Percentiles rank a stretch among this genome's conserved stretches.
Conservation (phyloP, 2,329 filamentous ascomycete species). For the Colletotrichum nymphaeae region DNA sequence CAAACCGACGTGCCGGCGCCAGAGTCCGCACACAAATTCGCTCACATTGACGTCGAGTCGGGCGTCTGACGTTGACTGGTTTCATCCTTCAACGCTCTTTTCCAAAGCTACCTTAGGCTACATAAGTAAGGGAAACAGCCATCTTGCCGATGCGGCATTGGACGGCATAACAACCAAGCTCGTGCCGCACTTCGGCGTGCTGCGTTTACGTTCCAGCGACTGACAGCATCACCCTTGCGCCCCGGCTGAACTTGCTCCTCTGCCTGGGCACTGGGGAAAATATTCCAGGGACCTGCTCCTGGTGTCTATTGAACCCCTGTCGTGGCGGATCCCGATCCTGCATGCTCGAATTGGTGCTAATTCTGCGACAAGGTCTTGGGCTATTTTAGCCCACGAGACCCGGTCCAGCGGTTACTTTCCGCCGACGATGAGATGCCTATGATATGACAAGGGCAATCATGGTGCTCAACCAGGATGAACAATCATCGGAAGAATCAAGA, state of each 20-base stretch:
- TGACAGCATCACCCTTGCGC: slow-evolving; percentile 22
- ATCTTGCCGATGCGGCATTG: background rate
- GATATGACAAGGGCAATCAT: slow-evolving; percentile 11
- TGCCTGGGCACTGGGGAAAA: slow-evolving; percentile 7
- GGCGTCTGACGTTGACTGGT: background rate
- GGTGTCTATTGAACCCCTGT: slow-evolving; percentile 15
- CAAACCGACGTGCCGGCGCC: slow-evolving; percentile 24
- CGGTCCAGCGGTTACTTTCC: slow-evolving; percentile 23
- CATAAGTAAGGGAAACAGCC: background rate
- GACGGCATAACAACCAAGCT: background rate
- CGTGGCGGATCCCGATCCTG: slow-evolving; percentile 22
- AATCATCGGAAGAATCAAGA: background rate
- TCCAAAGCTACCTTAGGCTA: background rate
- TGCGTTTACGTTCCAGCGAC: background rate
- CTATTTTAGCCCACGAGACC: slow-evolving; percentile 31
- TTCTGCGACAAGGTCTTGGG: slow-evolving; percentile 29
- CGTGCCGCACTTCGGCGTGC: background rate
- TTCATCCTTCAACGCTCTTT: background rate
- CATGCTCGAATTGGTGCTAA: slow-evolving; percentile 21
- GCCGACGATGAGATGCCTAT: slow-evolving; percentile 1
- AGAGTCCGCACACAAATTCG: background rate
- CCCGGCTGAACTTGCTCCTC: slow-evolving; percentile 8
- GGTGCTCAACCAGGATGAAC: background rate
- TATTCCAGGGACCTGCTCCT: background rate
- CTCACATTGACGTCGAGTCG: background rate